phyloP scores from a whole-genome alignment of 2,329 filamentous ascomycete species.

The Aspergillus neoniger region DNA sequence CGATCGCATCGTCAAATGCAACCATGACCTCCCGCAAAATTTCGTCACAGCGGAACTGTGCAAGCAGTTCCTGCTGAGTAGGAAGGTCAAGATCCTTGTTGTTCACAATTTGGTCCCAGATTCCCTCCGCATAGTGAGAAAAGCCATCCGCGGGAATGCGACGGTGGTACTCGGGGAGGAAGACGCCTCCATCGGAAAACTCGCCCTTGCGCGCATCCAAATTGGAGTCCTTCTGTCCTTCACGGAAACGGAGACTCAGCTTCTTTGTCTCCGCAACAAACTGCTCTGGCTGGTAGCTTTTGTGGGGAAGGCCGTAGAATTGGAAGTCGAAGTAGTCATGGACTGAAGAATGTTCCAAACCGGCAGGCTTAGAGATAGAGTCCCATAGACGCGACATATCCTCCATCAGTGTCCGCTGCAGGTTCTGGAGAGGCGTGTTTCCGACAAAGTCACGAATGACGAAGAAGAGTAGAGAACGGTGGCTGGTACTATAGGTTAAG shows the following conservation, averaged over 20 bases:
- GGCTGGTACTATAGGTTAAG: conserved; percentile 64
- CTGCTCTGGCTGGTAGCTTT: conserved; percentile 90
- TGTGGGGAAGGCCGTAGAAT: conserved; percentile 93
- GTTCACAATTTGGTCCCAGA: conserved; percentile 98
- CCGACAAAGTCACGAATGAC: conserved; percentile 97
- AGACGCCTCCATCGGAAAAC: conserved; percentile 77
- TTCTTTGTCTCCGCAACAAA: conserved; percentile 79
- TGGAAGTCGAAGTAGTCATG: conserved; percentile 99
- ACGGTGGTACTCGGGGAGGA: conserved; percentile 91
- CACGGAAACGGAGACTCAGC: conserved; percentile 77
- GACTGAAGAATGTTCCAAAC: conserved; percentile 84
- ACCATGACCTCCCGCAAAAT: conserved; percentile 87
- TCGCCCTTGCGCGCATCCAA: conserved; percentile 63
- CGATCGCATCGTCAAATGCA: conserved; percentile 77
- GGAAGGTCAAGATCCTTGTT: conserved; percentile 98
- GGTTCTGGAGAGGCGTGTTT: conserved; percentile 83
- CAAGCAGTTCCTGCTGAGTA: conserved; percentile 93
- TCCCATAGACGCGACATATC: conserved; percentile 92
- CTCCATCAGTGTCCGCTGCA: conserved; percentile 85
- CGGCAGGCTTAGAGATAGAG: conserved; percentile 85
- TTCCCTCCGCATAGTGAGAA: conserved; percentile 84
- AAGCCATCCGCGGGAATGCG: conserved; percentile 97
- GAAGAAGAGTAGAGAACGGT: conserved; percentile 93
- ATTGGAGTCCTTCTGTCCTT: conserved; percentile 73
- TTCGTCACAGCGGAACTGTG: conserved; percentile 97